These are phyloP conservation scores for Scutellaria galericulata DNA, from an alignment of 257 asterid genomes.

Conservation along the genomic window DNA sequence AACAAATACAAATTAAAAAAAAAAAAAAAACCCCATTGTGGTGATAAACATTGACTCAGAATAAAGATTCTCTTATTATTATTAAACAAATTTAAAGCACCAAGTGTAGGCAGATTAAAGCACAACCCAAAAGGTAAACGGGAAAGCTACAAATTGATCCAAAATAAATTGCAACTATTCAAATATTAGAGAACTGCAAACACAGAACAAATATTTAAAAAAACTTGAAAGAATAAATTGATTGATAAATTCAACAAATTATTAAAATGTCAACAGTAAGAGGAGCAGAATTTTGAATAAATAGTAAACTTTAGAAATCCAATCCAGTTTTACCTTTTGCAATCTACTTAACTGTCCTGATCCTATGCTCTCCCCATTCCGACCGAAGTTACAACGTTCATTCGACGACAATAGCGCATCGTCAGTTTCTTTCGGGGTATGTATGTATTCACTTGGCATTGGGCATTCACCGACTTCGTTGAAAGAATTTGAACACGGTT, in stretches of 20 bases:
- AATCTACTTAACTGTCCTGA: background rate
- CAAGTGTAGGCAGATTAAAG: background rate
- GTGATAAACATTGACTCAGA: background rate
- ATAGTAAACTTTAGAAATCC: no score
- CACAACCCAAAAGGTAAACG: constrained; percentile 15
- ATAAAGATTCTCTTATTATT: background rate
- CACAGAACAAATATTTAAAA: no score
- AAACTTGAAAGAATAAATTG: no score
- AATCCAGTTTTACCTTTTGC: background rate
- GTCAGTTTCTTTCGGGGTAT: constrained; percentile 23
- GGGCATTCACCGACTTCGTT: no score
- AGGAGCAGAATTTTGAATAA: background rate
- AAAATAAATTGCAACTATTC: background rate
- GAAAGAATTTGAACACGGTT: no score
- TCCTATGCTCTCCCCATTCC: background rate
- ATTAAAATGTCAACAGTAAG: background rate
- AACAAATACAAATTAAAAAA: background rate
- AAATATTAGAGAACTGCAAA: background rate
- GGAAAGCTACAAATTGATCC: background rate
- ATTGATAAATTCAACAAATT: no score
- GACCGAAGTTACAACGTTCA: background rate
- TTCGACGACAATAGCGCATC: background rate
- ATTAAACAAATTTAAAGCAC: background rate
- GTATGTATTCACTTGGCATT: no score
- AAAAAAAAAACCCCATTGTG: background rate